Evolutionary conservation across 1,284 basidiomycete species (phyloP).

Genomic region (Microstroma glucosiphilum): DNA sequence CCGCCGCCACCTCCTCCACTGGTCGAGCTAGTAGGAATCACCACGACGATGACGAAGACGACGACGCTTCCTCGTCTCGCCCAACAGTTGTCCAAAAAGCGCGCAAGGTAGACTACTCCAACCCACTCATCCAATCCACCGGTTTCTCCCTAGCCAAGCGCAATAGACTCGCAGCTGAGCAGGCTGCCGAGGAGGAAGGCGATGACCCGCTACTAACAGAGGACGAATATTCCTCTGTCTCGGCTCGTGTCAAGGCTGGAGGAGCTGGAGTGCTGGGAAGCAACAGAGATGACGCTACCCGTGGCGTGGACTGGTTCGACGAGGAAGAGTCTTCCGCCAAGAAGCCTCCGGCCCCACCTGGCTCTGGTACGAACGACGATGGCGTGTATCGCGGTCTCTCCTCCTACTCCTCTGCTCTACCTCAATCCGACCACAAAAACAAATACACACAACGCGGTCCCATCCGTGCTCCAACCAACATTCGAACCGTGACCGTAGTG

Average conservation of each 20-base stretch:
- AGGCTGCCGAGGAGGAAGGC: background rate
- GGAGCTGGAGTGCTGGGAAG: background rate
- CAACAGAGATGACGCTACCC: slow-evolving; percentile 9
- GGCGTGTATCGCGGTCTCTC: slow-evolving; percentile 80
- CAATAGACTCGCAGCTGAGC: background rate
- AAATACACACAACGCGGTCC: slow-evolving; percentile 57
- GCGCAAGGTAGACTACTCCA: background rate
- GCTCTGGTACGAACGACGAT: slow-evolving; percentile 58
- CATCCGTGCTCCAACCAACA: slow-evolving; percentile 71
- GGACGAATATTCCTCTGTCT: slow-evolving; percentile 3
- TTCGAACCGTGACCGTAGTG: slow-evolving; percentile 86
- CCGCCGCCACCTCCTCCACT: background rate
- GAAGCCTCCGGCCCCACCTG: background rate
- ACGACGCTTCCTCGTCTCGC: background rate
- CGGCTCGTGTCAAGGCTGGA: background rate
- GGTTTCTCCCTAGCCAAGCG: slow-evolving; percentile 4
- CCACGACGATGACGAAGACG: background rate
- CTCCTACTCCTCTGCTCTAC: slow-evolving; percentile 71
- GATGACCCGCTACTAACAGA: background rate
- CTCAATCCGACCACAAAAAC: slow-evolving; percentile 15
- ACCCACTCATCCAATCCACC: slow-evolving; percentile 1
- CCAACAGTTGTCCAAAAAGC: background rate
- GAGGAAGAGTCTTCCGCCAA: background rate
- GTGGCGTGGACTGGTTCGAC: slow-evolving; percentile 11
- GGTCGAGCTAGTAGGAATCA: background rate